Percentiles rank a stretch among this genome's conserved stretches.
Evolutionary conservation across 345 rosid genomes (phyloP).

Genomic region (Hibiscus syriacus): DNA sequence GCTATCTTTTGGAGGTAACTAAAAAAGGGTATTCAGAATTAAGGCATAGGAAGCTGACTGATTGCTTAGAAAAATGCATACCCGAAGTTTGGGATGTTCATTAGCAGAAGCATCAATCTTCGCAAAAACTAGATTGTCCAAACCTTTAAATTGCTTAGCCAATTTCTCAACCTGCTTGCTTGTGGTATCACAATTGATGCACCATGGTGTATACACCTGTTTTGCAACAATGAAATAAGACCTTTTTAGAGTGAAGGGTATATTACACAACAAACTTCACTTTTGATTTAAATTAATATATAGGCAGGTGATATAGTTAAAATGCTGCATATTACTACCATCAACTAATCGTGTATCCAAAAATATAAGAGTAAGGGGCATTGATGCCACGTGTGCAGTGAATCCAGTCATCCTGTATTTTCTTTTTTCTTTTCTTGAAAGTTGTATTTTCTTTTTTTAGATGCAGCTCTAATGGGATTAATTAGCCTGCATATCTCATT

Average conservation of each 20-base stretch:
- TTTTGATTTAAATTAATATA: not conserved
- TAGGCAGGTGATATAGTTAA: not conserved
- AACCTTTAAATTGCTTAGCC: constrained; percentile 82
- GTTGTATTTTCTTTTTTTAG: not conserved
- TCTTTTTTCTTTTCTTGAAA: too few species aligned
- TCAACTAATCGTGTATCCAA: not conserved
- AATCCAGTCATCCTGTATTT: not conserved
- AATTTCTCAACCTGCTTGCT: constrained; percentile 71
- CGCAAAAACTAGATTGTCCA: constrained; percentile 49
- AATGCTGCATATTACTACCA: not conserved
- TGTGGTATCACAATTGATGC: constrained; percentile 57
- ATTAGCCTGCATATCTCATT: not conserved
- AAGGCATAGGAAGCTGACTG: not conserved
- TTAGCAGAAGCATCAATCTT: constrained; percentile 81
- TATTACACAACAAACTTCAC: not conserved
- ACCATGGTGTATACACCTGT: constrained; percentile 83
- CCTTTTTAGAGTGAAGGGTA: not conserved
- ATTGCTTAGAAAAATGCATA: constrained; percentile 10
- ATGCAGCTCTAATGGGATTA: not conserved
- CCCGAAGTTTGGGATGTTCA: constrained; percentile 78
- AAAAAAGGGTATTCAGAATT: not conserved
- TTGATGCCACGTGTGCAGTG: not conserved
- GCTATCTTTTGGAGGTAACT: not conserved
- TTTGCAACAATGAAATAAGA: not conserved
- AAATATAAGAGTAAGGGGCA: not conserved